These are phyloP conservation scores for Picochlorum sp. DNA, from an alignment of 139 green algal species.

Conservation along the genomic window DNA sequence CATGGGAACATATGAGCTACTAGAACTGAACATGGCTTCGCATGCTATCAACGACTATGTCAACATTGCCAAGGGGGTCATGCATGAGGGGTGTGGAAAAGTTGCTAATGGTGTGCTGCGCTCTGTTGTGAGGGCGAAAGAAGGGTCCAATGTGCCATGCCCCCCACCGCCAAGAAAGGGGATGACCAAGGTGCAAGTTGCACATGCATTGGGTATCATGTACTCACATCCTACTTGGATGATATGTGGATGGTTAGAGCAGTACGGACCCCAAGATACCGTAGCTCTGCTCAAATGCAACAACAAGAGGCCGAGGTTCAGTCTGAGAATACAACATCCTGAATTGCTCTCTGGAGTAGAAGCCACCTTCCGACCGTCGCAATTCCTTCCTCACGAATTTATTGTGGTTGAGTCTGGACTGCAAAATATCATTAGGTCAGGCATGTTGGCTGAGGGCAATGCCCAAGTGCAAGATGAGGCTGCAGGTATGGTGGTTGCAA, in stretches of 20 bases:
- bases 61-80: constrained; percentile 47
- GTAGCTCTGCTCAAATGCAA: constrained; percentile 58
- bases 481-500: constrained; percentile 68
- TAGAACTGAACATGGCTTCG: constrained; percentile 19
- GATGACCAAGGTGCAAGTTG: background rate
- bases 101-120: constrained; percentile 55
- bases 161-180: constrained; percentile 7
- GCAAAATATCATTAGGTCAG: constrained; percentile 43
- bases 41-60: constrained; percentile 63
- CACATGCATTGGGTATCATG: constrained; percentile 24
- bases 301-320: constrained; percentile 48
- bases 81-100: constrained; percentile 23
- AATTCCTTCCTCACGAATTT: constrained; percentile 59
- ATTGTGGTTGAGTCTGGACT: constrained; percentile 49
- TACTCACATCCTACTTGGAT: constrained; percentile 72
- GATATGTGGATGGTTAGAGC: constrained; percentile 57
- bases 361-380: constrained; percentile 11
- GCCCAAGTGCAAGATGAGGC: constrained; percentile 70
- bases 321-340: background rate
- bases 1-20: constrained; percentile 64
- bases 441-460: constrained; percentile 26
- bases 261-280: constrained; percentile 38
- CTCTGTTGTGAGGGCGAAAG: background rate
- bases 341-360: background rate
- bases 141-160: constrained; percentile 6